phyloP scores from a whole-genome alignment of 768 basidiomycete species.

The Suillus americanus region DNA sequence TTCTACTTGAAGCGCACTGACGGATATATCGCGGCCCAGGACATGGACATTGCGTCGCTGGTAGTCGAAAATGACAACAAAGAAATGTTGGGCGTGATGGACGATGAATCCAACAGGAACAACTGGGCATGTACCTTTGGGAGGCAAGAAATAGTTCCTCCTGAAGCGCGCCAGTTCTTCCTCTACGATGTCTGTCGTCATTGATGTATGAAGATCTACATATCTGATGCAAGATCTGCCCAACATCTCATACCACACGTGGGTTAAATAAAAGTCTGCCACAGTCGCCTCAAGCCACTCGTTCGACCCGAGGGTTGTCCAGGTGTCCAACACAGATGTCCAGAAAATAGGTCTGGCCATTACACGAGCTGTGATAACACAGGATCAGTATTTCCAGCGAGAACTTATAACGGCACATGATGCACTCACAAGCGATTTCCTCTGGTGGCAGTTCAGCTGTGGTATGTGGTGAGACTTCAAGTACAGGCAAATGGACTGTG shows the following conservation, averaged over 20 bases:
- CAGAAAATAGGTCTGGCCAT: neutral
- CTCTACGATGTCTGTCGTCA: fast-evolving
- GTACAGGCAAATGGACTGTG: too few relatives aligned
- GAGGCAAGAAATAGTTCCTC: neutral
- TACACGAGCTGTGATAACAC: neutral
- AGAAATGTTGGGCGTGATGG: neutral
- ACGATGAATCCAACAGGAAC: neutral
- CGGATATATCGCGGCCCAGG: neutral
- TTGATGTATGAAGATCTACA: neutral
- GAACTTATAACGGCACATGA: too few relatives aligned
- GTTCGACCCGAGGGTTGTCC: neutral
- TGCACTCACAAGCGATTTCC: neutral
- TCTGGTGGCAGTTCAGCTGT: neutral
- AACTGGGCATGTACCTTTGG: neutral
- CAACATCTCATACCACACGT: neutral
- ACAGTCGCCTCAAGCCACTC: neutral
- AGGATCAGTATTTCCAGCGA: too few relatives aligned
- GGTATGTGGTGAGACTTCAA: too few relatives aligned
- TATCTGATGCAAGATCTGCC: neutral
- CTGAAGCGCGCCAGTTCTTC: neutral
- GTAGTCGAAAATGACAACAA: neutral
- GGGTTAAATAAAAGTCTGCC: neutral
- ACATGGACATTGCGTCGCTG: neutral
- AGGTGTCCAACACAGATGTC: neutral
- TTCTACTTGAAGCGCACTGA: neutral